Evolutionary conservation across 169 alveolate genomes (phyloP), one percentile per base, ranked within the genome.

Genomic region (Plasmodium knowlesi): DNA sequence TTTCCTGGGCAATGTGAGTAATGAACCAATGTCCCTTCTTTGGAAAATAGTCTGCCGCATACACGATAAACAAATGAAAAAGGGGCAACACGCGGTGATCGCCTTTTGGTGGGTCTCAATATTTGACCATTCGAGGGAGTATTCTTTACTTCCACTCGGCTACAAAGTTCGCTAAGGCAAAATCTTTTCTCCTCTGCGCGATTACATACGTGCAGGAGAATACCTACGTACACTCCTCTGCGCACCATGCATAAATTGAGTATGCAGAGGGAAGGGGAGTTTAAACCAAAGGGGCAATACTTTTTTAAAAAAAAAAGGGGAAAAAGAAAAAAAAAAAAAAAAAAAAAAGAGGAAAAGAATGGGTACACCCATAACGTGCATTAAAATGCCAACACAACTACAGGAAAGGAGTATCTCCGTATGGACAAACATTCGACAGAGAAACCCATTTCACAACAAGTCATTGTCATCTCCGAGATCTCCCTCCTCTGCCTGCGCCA

Each of bases 401-500:
- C 39, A 67, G 14, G 25, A 6, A 50, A 6, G 30, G 76, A 8
- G 76, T 12, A 67, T 22, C 34, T 67, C n/a, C 76, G 0, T 12
- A 22, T 22, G 5, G 76, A 8, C n/a, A 28, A 9, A 67, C 16
- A 67, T 61, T 5, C 14, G 14, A 25, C 0, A n/a, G 19, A 1
- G 34, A 67, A 67, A 32, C 67, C 6, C 2, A 12, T 3, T n/a
- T 88, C 22, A 88, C 54, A 88, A 88, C 88, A 88, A 88, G 12
- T 88, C 94, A 3, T 78, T 88, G 25, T 88, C 94, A 30, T 88
- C 94, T 32, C 94, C 94, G 6, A 88, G 78, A 32, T 88, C 94
- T 0, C 94, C 94, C 46, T 88, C 94, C 28, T 88, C 94, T 2
- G 94, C 94, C 30, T 88, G 94, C 5, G 94, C 94, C 19, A 88